These are phyloP conservation scores for Uronychia binucleata DNA, from an alignment of 73 alveolate species.

Conservation along the genomic window DNA sequence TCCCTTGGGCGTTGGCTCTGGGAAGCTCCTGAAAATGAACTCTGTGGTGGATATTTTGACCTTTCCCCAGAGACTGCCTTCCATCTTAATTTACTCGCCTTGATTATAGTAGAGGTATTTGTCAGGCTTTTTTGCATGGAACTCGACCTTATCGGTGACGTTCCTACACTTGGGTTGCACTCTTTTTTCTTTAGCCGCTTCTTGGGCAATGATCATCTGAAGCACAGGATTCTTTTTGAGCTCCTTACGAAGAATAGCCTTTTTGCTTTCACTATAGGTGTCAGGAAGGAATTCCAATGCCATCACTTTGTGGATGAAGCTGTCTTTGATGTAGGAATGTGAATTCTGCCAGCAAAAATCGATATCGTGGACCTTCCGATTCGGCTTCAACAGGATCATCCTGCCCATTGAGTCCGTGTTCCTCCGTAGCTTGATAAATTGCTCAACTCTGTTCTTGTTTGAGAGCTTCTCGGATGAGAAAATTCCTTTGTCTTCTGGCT, in stretches of 20 bases:
- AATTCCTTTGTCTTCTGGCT: background rate
- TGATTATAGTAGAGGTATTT: background rate
- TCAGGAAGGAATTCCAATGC: conserved; percentile 33
- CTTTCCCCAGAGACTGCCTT: conserved; percentile 38
- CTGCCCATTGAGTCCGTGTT: conserved; percentile 38
- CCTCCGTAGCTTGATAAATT: conserved; percentile 29
- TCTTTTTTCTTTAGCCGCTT: background rate
- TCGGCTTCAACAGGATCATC: conserved; percentile 34
- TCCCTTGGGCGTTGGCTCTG: background rate
- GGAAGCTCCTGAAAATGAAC: conserved; percentile 28
- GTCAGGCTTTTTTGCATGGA: background rate
- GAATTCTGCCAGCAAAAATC: conserved; percentile 25
- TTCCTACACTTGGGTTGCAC: conserved; percentile 6
- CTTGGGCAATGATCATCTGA: background rate
- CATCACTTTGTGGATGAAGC: conserved; percentile 19
- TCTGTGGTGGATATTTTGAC: conserved; percentile 6
- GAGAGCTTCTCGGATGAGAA: conserved; percentile 1
- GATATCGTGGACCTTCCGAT: conserved; percentile 24
- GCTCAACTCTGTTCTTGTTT: conserved; percentile 14
- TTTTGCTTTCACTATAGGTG: conserved; percentile 2
- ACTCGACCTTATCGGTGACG: background rate
- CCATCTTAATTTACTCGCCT: conserved; percentile 19
- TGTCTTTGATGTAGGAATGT: conserved; percentile 25
- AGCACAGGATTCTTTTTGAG: conserved; percentile 13
- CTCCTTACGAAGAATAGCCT: background rate